Base-by-base conservation (phyloP, 805 yeast species). In the Lipomyces anomalus region DNA sequence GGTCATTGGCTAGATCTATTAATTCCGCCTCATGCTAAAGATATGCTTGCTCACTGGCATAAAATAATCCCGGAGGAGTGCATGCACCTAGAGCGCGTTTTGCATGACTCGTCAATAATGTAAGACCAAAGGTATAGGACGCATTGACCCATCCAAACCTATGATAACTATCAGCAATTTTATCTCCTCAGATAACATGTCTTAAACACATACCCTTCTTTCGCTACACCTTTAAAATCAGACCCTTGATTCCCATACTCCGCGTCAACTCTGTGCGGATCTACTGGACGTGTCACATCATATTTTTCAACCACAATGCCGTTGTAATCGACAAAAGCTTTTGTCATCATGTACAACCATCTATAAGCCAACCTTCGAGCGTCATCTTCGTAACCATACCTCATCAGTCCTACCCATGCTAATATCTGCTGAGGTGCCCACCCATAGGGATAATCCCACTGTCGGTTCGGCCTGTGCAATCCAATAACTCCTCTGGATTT, bases 371-470 rank as follows among this genome's bases (percentile, higher is more conserved):
- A 67, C 49, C 97, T 68, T 45, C 80, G 71, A 1, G 90, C 80
- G 16, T 76, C 76, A 3, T 72, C 77, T 2, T 62, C 63, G 60
- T 72, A 84, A 0, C 89, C 92, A 61, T 90, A 92, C 43, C 79
- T 75, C 23, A 63, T 57, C 28, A 90, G 70, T 0, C 97, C 97
- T 37, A 75, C 76, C 98, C 98, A 90, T 1, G 95, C 90, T 44
- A 90, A 64, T 16, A 90, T 85, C 65, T 90, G 98, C 62, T 92
- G 97, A 2, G 98, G 97, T 0, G 97, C 96, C 98, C 98, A 90
- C 1, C 97, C 97, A 60, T 70, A 86, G 1, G 98, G 98, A 64
- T 82, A 92, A 64, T 90, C 98, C 98, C 98, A 90, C 67, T 90
- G 98, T 63, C 97, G 73, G 9, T 82, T 78, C n/a, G 95, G 96